Evolutionary conservation across 1,139 yeast genomes (phyloP).

Genomic region (Blastobotrys proliferans): DNA sequence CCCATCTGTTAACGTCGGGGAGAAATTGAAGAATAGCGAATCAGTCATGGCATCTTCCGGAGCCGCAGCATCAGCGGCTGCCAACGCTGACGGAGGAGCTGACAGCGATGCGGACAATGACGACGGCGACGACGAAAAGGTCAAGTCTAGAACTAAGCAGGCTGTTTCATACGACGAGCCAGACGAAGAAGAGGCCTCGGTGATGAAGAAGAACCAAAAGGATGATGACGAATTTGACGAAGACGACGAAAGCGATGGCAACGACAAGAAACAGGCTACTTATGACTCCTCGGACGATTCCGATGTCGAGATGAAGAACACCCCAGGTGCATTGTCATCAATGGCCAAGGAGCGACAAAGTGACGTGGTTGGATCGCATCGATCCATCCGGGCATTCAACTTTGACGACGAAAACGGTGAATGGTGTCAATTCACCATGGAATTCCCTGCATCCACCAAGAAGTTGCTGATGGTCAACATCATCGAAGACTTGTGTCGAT

Average conservation of each 20-base stretch:
- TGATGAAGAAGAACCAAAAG: slow-evolving; percentile 66
- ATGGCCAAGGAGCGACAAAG: slow-evolving; percentile 80
- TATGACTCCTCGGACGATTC: slow-evolving; percentile 28
- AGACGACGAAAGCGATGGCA: slow-evolving; percentile 17
- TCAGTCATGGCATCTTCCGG: slow-evolving; percentile 21
- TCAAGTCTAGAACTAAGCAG: slow-evolving; percentile 63
- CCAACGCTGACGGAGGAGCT: slow-evolving; percentile 43
- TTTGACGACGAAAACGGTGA: slow-evolving; percentile 86
- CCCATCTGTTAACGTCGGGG: slow-evolving; percentile 60
- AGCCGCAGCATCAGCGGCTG: background rate
- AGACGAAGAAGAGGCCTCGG: slow-evolving; percentile 87
- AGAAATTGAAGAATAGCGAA: slow-evolving; percentile 42
- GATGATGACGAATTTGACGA: slow-evolving; percentile 37
- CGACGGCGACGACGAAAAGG: slow-evolving; percentile 66
- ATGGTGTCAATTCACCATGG: slow-evolving; percentile 90
- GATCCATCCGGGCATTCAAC: slow-evolving; percentile 71
- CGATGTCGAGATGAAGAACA: slow-evolving; percentile 26
- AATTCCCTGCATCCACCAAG: slow-evolving; percentile 80
- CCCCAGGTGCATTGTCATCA: slow-evolving; percentile 41
- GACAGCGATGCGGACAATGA: slow-evolving; percentile 39
- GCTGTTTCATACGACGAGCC: slow-evolving; percentile 93
- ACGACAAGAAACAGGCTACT: slow-evolving; percentile 36
- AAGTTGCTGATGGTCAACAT: slow-evolving; percentile 96
- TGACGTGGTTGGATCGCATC: slow-evolving; percentile 69
- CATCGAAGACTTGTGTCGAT: slow-evolving; percentile 86